Conservation (phyloP, 495 filamentous ascomycete genomes). For the Penicillium flavigenum region DNA sequence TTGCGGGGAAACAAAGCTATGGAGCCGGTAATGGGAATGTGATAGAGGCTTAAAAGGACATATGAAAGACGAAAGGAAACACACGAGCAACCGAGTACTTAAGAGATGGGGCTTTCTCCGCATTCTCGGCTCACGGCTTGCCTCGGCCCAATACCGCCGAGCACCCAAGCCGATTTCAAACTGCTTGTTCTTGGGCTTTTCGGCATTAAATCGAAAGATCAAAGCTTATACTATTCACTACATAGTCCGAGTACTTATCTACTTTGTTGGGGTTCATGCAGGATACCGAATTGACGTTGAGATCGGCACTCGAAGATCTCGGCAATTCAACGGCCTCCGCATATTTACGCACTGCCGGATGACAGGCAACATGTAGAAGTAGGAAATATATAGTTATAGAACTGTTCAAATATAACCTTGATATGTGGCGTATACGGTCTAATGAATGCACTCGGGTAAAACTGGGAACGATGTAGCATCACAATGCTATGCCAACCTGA, state of each 20-base stretch:
- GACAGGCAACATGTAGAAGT: background rate
- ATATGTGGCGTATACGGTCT: background rate
- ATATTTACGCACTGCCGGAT: background rate
- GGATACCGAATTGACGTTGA: background rate
- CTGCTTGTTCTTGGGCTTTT: background rate
- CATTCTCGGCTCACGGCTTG: constrained; percentile 20
- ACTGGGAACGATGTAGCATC: background rate
- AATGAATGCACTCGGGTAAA: background rate
- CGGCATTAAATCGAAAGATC: background rate
- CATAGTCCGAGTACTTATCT: background rate
- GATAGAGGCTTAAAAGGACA: constrained; percentile 2
- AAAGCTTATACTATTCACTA: background rate
- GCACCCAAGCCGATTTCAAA: background rate
- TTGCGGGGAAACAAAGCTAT: constrained; percentile 25
- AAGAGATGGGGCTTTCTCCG: constrained; percentile 14
- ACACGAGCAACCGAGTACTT: background rate
- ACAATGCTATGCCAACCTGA: too few relatives aligned
- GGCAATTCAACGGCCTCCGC: background rate
- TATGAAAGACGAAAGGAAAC: constrained; percentile 1
- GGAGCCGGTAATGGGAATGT: constrained; percentile 16
- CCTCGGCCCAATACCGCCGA: constrained; percentile 16
- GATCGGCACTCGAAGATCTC: background rate
- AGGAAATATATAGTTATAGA: background rate
- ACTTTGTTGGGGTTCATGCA: background rate
- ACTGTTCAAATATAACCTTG: background rate